Base-by-base conservation (phyloP, 129 eudicot genomes). In the Oenanthe sinensis region DNA sequence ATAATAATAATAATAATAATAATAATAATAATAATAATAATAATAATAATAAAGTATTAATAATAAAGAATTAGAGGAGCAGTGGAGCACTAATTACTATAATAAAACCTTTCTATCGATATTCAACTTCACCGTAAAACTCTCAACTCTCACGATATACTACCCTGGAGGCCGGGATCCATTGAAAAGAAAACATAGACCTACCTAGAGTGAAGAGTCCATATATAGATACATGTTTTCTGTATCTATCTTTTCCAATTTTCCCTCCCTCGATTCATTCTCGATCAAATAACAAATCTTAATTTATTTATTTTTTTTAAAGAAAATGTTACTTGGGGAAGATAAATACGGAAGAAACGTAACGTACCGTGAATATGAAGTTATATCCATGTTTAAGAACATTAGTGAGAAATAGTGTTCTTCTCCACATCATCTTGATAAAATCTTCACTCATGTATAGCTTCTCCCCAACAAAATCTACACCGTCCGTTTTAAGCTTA, bases 371-470 rank as follows among this genome's bases (percentile, higher is more conserved):
- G 78, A 90, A 93, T 28, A 93, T 81, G 76, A 89, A 90, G 87
- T 83, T 89, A 83, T 93, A 93, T 14, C 97, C 98, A 58, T 30
- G 90, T 50, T 84, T 89, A 63, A 93, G 96, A 65, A 89, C 96
- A 77, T 86, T 81, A 12, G 88, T 82, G 12, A 90, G 90, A 82
- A 93, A 89, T 4, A 82, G 82, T 2, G 97, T 93, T 78, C 97
- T 89, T 75, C 87, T 85, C 98, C 98, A 93, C 98, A 93, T 93
- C 98, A 90, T 90, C 81, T 89, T 86, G 30, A 93, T 63, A 42
- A 90, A 93, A 71, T 87, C 98, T 24, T 82, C 84, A 2, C 94
- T 87, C 97, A 93, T 90, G 86, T 75, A 93, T 20, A 89, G 74
- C 74, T 86, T 85, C 86, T 93, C 98, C 7, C 91, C 88, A 1